Conservation (phyloP, 148 eudicot genomes). For the Fallopia convolvulus region DNA sequence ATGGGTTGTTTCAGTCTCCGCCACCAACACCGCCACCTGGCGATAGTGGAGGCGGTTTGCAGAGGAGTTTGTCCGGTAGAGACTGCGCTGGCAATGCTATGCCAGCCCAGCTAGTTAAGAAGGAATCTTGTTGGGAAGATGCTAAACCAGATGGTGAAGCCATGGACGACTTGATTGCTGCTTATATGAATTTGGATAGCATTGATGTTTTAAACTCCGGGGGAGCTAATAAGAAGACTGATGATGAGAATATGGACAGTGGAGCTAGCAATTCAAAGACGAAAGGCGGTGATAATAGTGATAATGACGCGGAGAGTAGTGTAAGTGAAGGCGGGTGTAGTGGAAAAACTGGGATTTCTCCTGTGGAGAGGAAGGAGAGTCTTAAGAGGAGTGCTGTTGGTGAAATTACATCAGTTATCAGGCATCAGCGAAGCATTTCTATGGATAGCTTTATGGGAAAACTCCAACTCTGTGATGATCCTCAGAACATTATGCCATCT, state of each 20-base stretch:
- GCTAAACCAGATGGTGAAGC: slow-evolving; percentile 62
- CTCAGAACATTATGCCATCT: slow-evolving; percentile 41
- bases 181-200: slow-evolving; percentile 80
- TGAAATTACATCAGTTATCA: slow-evolving; percentile 55
- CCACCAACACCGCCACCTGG: slow-evolving; percentile 15
- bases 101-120: slow-evolving; percentile 61
- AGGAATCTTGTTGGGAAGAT: slow-evolving; percentile 62
- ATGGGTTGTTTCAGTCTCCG: slow-evolving; percentile 49
- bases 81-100: slow-evolving; percentile 39
- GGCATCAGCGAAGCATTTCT: slow-evolving; percentile 80
- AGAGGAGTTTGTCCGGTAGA: slow-evolving; percentile 26
- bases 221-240: slow-evolving; percentile 59
- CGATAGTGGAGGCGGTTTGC: slow-evolving; percentile 18
- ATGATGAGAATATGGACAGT: slow-evolving; percentile 61
- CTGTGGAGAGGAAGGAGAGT: slow-evolving; percentile 27
- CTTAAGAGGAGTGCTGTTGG: slow-evolving; percentile 57
- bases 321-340: slow-evolving; percentile 56
- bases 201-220: slow-evolving; percentile 79
- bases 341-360: slow-evolving; percentile 24
- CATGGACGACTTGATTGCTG: slow-evolving; percentile 63
- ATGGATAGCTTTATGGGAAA: slow-evolving; percentile 93
- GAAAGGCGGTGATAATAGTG: slow-evolving; percentile 85
- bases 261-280: slow-evolving; percentile 80
- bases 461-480: slow-evolving; percentile 61
- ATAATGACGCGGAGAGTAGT: slow-evolving; percentile 82